Evolutionary conservation across 805 yeast genomes (phyloP).

Genomic region (Kockiozyma suomiensis): DNA sequence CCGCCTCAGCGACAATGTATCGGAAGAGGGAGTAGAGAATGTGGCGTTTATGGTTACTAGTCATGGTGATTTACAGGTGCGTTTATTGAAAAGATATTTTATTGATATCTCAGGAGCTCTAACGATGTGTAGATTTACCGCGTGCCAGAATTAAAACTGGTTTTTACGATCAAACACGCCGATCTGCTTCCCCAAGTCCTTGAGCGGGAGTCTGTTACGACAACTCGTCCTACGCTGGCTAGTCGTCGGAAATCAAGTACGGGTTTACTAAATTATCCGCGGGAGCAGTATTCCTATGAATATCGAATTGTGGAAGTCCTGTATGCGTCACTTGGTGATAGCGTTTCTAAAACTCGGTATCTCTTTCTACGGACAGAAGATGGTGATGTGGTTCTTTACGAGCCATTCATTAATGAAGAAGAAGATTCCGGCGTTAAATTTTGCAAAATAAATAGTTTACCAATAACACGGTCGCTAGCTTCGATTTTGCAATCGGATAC

Average conservation of each 20-base stretch:
- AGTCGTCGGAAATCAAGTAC: conserved; percentile 25
- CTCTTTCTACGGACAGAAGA: conserved; percentile 75
- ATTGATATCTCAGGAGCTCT: not conserved
- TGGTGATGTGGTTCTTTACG: conserved; percentile 74
- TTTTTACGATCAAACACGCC: not conserved
- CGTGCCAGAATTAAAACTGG: conserved; percentile 1
- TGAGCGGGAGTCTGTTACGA: not conserved
- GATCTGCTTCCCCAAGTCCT: conserved; percentile 12
- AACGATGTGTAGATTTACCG: conserved; percentile 11
- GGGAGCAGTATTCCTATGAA: not conserved
- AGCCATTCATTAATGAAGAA: conserved; percentile 52
- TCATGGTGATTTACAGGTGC: conserved; percentile 20
- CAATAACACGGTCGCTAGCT: not conserved
- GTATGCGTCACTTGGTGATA: conserved; percentile 66
- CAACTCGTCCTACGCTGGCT: not conserved
- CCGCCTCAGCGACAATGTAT: not conserved
- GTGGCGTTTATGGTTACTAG: conserved; percentile 21
- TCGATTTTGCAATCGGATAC: not conserved
- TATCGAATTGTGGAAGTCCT: conserved; percentile 48
- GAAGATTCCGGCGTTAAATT: conserved; percentile 1
- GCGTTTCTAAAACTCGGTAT: conserved; percentile 57
- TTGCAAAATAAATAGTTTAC: not conserved
- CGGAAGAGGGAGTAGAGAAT: not conserved
- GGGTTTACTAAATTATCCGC: conserved; percentile 2
- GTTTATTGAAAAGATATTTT: not conserved